A percentile compares a stretch with the other conserved stretches of the same genome.
Evolutionary conservation across 495 filamentous ascomycete species (phyloP).

Genomic region (Amniculicola lignicola): DNA sequence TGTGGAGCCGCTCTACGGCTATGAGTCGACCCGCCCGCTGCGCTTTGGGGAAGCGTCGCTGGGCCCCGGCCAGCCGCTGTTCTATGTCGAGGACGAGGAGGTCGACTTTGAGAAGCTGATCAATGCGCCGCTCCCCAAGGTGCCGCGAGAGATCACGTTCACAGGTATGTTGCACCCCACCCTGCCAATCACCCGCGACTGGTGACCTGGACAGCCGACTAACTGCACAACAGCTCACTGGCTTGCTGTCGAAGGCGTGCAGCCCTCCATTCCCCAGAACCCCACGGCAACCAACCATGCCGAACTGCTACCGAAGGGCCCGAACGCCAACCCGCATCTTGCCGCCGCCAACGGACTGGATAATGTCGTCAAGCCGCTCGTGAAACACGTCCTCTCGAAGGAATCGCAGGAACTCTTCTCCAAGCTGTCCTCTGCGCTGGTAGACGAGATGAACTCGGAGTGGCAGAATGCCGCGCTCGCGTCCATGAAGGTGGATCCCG

Average conservation of each 20-base stretch:
- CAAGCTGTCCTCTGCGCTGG: constrained; percentile 78
- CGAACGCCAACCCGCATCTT: constrained; percentile 75
- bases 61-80: constrained; percentile 91
- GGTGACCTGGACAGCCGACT: too few relatives aligned
- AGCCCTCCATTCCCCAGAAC: constrained; percentile 93
- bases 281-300: constrained; percentile 80
- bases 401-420: constrained; percentile 97
- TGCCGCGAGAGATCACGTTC: constrained; percentile 87
- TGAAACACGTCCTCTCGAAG: constrained; percentile 93
- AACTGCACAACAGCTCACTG: constrained; percentile 96
- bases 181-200: constrained; percentile 36
- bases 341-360: constrained; percentile 80
- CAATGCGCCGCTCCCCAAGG: constrained; percentile 89
- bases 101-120: constrained; percentile 98
- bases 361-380: constrained; percentile 80
- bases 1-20: constrained; percentile 92
- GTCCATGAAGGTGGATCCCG: constrained; percentile 78
- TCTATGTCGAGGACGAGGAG: constrained; percentile 97
- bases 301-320: constrained; percentile 84
- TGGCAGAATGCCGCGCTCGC: constrained; percentile 81
- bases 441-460: constrained; percentile 79
- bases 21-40: constrained; percentile 81
- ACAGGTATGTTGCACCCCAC: constrained; percentile 65
- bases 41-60: constrained; percentile 90
- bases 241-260: constrained; percentile 93